A percentile compares a stretch with the other conserved stretches of the same genome.
Conservation (phyloP, 139 green algal species). For the Dunaliella sp. region DNA sequence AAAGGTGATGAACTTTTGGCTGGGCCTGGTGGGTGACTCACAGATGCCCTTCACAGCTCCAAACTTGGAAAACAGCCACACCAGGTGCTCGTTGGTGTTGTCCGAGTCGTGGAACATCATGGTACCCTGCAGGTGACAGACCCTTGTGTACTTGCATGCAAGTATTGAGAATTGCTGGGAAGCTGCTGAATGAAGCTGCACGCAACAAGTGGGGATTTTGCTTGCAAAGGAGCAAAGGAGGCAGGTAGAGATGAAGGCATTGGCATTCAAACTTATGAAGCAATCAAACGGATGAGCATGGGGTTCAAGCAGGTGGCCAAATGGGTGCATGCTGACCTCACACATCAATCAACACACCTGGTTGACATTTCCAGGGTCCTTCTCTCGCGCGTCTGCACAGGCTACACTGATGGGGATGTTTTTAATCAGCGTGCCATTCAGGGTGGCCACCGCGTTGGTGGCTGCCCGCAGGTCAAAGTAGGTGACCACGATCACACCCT, state of each 20-base stretch:
- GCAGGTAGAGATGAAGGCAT: too few species aligned
- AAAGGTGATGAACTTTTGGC: conserved; percentile 87
- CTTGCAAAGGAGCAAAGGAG: too few species aligned
- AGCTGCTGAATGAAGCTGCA: too few species aligned
- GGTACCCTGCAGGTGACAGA: conserved; percentile 19
- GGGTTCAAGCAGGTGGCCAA: neutral
- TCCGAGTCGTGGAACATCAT: conserved; percentile 52
- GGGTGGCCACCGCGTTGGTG: conserved; percentile 57
- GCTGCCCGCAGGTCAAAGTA: conserved; percentile 90
- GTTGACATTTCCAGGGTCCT: conserved; percentile 24
- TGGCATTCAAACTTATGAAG: too few species aligned
- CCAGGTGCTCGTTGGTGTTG: conserved; percentile 68
- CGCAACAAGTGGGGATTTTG: too few species aligned
- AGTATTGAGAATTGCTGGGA: too few species aligned
- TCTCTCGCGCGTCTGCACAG: neutral
- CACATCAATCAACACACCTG: conserved; percentile 44
- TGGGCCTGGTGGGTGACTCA: conserved; percentile 49
- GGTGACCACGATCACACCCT: conserved; percentile 82
- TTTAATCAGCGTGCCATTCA: conserved; percentile 54
- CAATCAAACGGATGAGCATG: too few species aligned
- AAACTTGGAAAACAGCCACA: conserved; percentile 75
- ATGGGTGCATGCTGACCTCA: neutral
- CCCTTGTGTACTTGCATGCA: too few species aligned
- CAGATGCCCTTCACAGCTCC: conserved; percentile 79
- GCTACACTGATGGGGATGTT: conserved; percentile 34